Evolutionary conservation across 129 eudicot species (phyloP).

Genomic region (Flaveria bidentis): DNA sequence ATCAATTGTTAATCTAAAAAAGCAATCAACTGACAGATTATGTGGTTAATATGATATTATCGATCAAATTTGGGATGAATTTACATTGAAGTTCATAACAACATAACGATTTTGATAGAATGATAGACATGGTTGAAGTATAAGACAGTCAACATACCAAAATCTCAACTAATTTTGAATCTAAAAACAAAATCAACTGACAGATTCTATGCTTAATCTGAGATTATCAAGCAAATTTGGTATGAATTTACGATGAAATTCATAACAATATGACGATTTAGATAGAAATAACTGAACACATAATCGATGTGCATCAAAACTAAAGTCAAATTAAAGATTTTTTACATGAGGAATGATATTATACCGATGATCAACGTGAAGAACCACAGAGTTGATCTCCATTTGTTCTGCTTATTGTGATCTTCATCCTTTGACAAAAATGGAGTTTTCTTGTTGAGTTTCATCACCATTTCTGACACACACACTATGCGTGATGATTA

Average conservation of each 20-base stretch:
- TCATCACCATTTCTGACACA: conserved; percentile 4
- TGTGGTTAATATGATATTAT: conserved; percentile 1
- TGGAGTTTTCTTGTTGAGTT: conserved; percentile 29
- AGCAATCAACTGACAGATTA: neutral
- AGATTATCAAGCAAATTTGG: neutral
- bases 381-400: conserved; percentile 38
- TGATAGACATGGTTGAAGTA: neutral
- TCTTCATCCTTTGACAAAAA: conserved; percentile 30
- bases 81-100: neutral
- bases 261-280: neutral
- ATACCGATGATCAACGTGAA: conserved; percentile 37
- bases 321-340: conserved; percentile 6
- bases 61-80: neutral
- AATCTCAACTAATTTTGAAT: neutral
- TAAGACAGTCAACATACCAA: neutral
- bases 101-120: neutral
- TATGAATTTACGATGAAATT: neutral
- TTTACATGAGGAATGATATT: conserved; percentile 29
- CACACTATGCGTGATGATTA: conserved; percentile 22
- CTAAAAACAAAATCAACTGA: neutral
- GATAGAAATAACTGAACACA: neutral
- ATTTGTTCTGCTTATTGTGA: conserved; percentile 12
- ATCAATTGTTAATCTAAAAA: neutral
- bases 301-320: neutral
- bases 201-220: neutral